These are phyloP conservation scores for Mucor circinelloides DNA, from an alignment of 371 early-diverging fungal species.

Conservation along the genomic window DNA sequence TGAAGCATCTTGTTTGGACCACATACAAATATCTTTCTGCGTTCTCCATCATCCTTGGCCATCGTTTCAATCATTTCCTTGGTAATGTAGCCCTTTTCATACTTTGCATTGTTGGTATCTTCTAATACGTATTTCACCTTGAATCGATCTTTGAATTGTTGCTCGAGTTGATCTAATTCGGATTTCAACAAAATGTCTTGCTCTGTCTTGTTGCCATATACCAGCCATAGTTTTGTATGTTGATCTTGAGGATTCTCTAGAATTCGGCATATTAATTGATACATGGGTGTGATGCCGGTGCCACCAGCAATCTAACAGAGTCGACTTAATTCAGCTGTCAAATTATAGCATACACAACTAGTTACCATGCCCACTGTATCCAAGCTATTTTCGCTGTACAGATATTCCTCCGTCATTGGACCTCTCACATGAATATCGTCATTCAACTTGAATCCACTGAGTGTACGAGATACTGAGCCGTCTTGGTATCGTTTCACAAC, in stretches of 20 bases:
- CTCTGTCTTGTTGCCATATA: constrained; percentile 55
- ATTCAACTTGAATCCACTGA: constrained; percentile 43
- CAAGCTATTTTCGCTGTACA: constrained; percentile 39
- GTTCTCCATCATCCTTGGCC: constrained; percentile 4
- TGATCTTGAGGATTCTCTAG: constrained; percentile 32
- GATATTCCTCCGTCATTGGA: constrained; percentile 57
- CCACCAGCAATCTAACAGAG: constrained; percentile 67
- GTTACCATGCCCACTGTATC: constrained; percentile 66
- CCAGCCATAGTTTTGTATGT: constrained; percentile 43
- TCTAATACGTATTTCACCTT: constrained; percentile 39
- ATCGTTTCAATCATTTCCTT: constrained; percentile 24
- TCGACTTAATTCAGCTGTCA: constrained; percentile 13
- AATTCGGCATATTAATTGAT: constrained; percentile 39
- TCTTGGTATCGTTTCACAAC: constrained; percentile 63
- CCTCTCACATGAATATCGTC: constrained; percentile 60
- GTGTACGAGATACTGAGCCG: constrained; percentile 56
- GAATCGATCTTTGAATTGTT: constrained; percentile 33
- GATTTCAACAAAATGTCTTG: constrained; percentile 53
- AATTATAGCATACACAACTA: neutral
- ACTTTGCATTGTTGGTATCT: constrained; percentile 22
- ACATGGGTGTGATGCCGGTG: constrained; percentile 94
- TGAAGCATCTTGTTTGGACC: constrained; percentile 49
- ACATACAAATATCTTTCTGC: constrained; percentile 42
- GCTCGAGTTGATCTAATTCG: constrained; percentile 40
- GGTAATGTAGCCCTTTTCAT: constrained; percentile 23